Evolutionary conservation across 768 basidiomycete genomes (phyloP).

Genomic region (Pleurotus tuber-regium): DNA sequence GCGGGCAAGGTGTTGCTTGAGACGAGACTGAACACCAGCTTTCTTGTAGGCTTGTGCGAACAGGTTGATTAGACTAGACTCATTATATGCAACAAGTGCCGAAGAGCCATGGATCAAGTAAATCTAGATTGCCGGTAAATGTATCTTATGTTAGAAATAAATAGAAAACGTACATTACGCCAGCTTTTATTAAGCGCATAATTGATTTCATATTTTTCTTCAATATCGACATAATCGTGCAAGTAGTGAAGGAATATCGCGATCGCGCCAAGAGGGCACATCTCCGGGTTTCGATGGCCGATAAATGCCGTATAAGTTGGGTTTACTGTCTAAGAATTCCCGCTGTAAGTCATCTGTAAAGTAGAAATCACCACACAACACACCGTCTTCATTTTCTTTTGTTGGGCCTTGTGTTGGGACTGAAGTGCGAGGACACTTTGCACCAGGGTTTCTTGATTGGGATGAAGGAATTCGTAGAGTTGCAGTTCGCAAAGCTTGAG

Average conservation of each 20-base stretch:
- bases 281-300: conserved; percentile 21
- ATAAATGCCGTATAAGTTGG: conserved; percentile 26
- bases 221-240: conserved; percentile 20
- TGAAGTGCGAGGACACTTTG: conserved; percentile 13
- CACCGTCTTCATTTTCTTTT: neutral
- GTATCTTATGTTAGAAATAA: too few species aligned
- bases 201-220: conserved; percentile 18
- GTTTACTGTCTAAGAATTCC: conserved; percentile 28
- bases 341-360: too few species aligned
- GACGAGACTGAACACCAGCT: conserved; percentile 14
- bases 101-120: conserved; percentile 5
- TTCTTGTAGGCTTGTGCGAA: conserved; percentile 14
- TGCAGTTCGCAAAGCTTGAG: conserved; percentile 19
- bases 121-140: neutral
- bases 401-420: conserved; percentile 15
- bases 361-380: too few species aligned
- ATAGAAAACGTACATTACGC: conserved; percentile 22
- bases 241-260: conserved; percentile 26
- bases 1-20: conserved; percentile 21
- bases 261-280: conserved; percentile 26
- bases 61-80: conserved; percentile 16
- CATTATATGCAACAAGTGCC: conserved; percentile 17
- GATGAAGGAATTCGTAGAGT: conserved; percentile 17
- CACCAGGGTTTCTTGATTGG: conserved; percentile 13
- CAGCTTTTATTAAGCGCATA: conserved; percentile 26